Evolutionary conservation across 768 basidiomycete species (phyloP).

Genomic region (Lactifluus echinatus): DNA sequence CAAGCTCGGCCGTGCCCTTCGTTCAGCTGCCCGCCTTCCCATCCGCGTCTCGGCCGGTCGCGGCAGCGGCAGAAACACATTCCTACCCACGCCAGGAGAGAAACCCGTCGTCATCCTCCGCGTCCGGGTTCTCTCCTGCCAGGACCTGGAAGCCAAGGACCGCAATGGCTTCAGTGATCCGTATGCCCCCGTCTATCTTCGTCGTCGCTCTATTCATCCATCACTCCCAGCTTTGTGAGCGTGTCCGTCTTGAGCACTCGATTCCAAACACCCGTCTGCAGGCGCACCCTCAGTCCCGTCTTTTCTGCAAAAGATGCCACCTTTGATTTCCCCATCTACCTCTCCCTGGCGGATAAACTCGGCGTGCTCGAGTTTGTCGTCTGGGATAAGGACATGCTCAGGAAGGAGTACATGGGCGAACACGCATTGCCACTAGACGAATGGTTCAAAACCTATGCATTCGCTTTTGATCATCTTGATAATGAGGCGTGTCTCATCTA

Average conservation of each 20-base stretch:
- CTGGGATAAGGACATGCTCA: slow-evolving; percentile 89
- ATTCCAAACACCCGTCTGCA: slow-evolving; percentile 67
- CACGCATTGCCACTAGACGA: slow-evolving; percentile 66
- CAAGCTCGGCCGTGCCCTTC: slow-evolving; percentile 54
- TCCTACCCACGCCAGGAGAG: slow-evolving; percentile 50
- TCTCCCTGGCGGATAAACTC: slow-evolving; percentile 62
- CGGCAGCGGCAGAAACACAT: slow-evolving; percentile 30
- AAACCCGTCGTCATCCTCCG: slow-evolving; percentile 56
- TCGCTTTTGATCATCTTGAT: slow-evolving; percentile 49
- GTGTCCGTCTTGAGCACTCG: slow-evolving; percentile 51
- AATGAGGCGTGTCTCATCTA: slow-evolving; percentile 49
- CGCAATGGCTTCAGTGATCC: slow-evolving; percentile 68
- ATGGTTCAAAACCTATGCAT: slow-evolving; percentile 57
- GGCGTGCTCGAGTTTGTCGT: slow-evolving; percentile 77
- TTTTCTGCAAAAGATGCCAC: slow-evolving; percentile 66
- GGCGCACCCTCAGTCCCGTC: slow-evolving; percentile 59
- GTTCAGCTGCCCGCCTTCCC: slow-evolving; percentile 48
- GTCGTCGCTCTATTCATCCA: not conserved
- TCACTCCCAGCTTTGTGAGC: slow-evolving; percentile 51
- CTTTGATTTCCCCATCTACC: slow-evolving; percentile 82
- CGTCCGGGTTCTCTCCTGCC: slow-evolving; percentile 60
- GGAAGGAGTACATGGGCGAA: slow-evolving; percentile 94
- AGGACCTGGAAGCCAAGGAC: slow-evolving; percentile 52
- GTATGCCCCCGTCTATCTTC: slow-evolving; percentile 35
- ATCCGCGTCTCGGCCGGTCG: slow-evolving; percentile 36